phyloP scores from a whole-genome alignment of 2,329 filamentous ascomycete species.

The Sporothrix luriei region DNA sequence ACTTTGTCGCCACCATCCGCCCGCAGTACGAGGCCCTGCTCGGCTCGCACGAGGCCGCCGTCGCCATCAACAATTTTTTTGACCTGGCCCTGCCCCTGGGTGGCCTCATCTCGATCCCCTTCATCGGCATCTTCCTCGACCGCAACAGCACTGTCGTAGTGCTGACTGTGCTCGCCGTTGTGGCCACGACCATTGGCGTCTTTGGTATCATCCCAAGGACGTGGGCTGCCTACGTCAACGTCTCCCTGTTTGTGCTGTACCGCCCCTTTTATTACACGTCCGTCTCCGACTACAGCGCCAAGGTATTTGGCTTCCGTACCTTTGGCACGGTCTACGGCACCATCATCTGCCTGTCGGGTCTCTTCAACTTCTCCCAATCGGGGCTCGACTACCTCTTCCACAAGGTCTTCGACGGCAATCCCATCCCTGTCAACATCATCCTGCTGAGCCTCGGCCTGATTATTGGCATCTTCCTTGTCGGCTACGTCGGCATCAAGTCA shows the following conservation, averaged over 20 bases:
- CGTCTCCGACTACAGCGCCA: constrained; percentile 85
- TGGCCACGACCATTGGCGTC: constrained; percentile 74
- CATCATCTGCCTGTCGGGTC: constrained; percentile 80
- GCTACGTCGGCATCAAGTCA: constrained; percentile 60
- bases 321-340: constrained; percentile 94
- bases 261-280: constrained; percentile 89
- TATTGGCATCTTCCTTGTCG: constrained; percentile 67
- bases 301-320: constrained; percentile 88
- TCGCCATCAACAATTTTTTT: constrained; percentile 79
- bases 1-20: constrained; percentile 85
- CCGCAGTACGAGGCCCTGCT: constrained; percentile 80
- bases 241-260: constrained; percentile 80
- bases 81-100: constrained; percentile 77
- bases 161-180: constrained; percentile 67
- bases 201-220: constrained; percentile 70
- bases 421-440: constrained; percentile 74
- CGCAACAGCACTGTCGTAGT: constrained; percentile 72
- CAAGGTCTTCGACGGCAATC: constrained; percentile 68
- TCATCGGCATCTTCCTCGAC: constrained; percentile 80
- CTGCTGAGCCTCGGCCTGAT: constrained; percentile 63
- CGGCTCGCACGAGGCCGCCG: constrained; percentile 60
- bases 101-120: constrained; percentile 80
- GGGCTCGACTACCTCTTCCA: constrained; percentile 79
- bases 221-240: constrained; percentile 74
- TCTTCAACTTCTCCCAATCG: constrained; percentile 82